Base-by-base conservation (phyloP, 805 yeast species). In the Starmerella stigmatis region DNA sequence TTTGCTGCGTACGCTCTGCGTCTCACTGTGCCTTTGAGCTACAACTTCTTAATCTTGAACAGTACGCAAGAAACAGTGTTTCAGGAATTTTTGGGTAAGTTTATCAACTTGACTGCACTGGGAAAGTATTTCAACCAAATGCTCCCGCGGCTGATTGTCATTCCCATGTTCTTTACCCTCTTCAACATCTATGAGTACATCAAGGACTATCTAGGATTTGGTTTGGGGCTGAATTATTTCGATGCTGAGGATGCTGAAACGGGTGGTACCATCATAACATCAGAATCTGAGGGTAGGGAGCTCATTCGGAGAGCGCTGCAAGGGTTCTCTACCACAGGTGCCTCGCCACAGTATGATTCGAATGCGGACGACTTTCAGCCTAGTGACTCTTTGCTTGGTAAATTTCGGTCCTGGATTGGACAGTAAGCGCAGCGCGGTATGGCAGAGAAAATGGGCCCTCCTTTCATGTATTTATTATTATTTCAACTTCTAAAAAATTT, bases 1-100 rank as follows among this genome's bases (percentile, higher is more conserved):
- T 85, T 82, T 60, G 76, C 86, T 17, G 80, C 82, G 56, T 84
- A 85, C 56, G 78, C 84, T 16, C 81, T 88, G 42, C 76, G 94
- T 51, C 66, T 85, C 59, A 82, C 94, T 0, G 78, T 85, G 11
- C 94, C 94, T 10, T 67, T 85, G 50, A 76, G 84, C 21, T 85
- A 81, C 64, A 85, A 85, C 62, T 85, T 81, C 58, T 61, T 84
- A 46, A 81, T 82, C 41, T 66, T 85, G 44, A 71, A 80, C 47
- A 70, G 76, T 2, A 67, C 72, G 16, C 64, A 79, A 22, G 66
- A 62, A 20, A 66, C 73, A 3, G 71, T 67, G 10, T 85, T 85
- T 61, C 86, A 83, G 57, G 71, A 73, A 39, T 82, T 86, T 66
- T 69, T 81, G 49, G 94, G 92, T 7, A 68, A 74, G 53, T 79